Evolutionary conservation across 371 early-diverging fungal genomes (phyloP), one percentile per base, ranked within the genome.

Genomic region (Neoconidiobolus thromboides): DNA sequence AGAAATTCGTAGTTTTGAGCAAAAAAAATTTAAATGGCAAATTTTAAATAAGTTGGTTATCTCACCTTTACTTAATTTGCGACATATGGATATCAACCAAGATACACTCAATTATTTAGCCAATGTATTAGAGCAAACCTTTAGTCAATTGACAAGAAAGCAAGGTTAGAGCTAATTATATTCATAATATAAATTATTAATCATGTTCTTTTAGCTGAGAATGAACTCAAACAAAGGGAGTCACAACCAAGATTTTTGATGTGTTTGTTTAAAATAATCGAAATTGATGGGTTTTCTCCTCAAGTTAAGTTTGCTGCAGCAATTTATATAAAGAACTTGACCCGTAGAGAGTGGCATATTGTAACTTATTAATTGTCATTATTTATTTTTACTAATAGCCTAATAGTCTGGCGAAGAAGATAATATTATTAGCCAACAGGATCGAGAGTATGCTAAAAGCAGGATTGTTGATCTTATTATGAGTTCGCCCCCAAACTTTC

Each of bases 261-360:
- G 37, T 69, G 83, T 7, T 70, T 92, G 26, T 66, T 93, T 55
- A 74, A 80, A 64, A 67, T 92, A 14, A 77, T 89, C 58, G 74
- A 74, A 51, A 78, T 75, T 66, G 70, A 74, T 51, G 58, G 67
- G 1, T 70, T 69, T n/a, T 77, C 78, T 60, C 63, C 65, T 39
- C 77, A 76, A 43, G 70, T 88, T 9, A 79, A 91, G 44, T 80
- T 91, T 61, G 81, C 93, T 1, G 87, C 85, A 9, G 80, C 91
- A 14, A 68, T 98, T 43, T 85, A 86, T 64, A 93, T 98, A 70
- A 98, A 98, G 70, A 98, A 98, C 69, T 91, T 81, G 68, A 71
- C 94, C 63, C 86, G 87, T 62, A 79, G 85, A 61, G 68, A 85
- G 63, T 98, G 98, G 98, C 75, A 74, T 42, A 70, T 71, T 66